Conservation (phyloP, 768 basidiomycete species). For the Panaeolus papilionaceus region DNA sequence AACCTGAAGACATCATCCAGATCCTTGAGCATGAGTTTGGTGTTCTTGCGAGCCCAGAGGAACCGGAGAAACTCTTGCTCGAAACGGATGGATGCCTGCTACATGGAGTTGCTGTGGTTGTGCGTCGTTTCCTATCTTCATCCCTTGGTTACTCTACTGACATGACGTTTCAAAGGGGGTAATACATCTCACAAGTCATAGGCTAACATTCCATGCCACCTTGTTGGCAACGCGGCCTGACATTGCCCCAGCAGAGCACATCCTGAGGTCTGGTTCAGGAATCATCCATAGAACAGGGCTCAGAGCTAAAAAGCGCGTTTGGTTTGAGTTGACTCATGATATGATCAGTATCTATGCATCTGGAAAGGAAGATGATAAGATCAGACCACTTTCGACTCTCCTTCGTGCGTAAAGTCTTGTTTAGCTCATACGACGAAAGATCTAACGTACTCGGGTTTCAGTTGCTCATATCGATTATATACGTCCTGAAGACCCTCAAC, state of each 20-base stretch:
- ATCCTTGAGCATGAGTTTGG: constrained; percentile 67
- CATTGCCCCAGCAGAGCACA: constrained; percentile 34
- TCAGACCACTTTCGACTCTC: constrained; percentile 58
- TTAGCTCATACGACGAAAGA: too few relatives aligned
- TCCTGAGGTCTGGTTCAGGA: constrained; percentile 58
- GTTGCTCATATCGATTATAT: constrained; percentile 56
- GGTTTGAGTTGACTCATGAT: constrained; percentile 68
- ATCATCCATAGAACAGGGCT: constrained; percentile 51
- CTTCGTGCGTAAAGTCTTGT: constrained; percentile 45
- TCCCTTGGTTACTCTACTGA: neutral
- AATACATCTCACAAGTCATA: constrained; percentile 69
- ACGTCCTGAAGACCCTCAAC: constrained; percentile 48
- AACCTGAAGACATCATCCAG: constrained; percentile 52
- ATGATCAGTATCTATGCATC: constrained; percentile 65
- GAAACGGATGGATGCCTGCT: constrained; percentile 60
- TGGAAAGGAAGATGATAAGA: constrained; percentile 57
- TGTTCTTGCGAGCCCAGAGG: constrained; percentile 45
- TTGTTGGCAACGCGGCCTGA: constrained; percentile 52
- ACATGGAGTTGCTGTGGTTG: constrained; percentile 55
- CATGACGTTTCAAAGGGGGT: constrained; percentile 49
- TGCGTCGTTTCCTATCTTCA: constrained; percentile 31
- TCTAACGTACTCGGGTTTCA: constrained; percentile 27
- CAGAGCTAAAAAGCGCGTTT: constrained; percentile 54
- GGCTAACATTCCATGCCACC: constrained; percentile 69
- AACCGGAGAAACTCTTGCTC: constrained; percentile 56